Base-by-base conservation (phyloP, 176 grass and related monocot species). In the Carex myosuroides region DNA sequence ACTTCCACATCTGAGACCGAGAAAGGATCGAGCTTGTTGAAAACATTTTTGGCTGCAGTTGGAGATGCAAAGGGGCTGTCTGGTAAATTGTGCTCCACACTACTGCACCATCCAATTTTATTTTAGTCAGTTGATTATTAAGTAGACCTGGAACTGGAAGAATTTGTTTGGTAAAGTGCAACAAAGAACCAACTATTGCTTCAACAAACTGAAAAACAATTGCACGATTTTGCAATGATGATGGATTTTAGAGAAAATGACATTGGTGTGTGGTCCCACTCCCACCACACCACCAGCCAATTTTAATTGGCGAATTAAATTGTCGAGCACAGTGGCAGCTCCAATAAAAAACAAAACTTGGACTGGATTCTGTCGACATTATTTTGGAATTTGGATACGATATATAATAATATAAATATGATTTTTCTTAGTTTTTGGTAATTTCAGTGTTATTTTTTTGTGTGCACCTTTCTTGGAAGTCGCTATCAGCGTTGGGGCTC, bases 11-110 rank as follows among this genome's bases (percentile, higher is more conserved):
- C 94, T 0, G 29, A 81, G 4, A 86, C 39, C 0, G 80, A 12
- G 70, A 97, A 93, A 6, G 87, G 57, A 67, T 86, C 82, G 0
- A 82, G 70, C 5, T 37, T 26, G 5, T 37, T 20, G 5, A 86
- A 79, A 0, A 64, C 61, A 5, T 48, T 67, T 67, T 67, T 82
- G 80, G 22, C 11, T 64, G 62, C 89, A 92, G 89, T 92, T 17
- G 92, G 85, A 13, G 94, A 97, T 1, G 92, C 90, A 2, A 97
- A 94, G 0, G 94, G 90, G 68, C 92, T 97, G 70, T 97, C 92
- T 0, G 92, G 94, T 85, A 97, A 88, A 48, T 92, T 90, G 24
- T 94, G 94, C 69, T 97, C 90, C 9, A 48, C 73, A 48, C 94
- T 97, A 86, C 75, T 83, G 58, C 42, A 60, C 12, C 5, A 57